phyloP scores from a whole-genome alignment of 2,329 filamentous ascomycete genomes.

The Pseudocercospora macadamiae region DNA sequence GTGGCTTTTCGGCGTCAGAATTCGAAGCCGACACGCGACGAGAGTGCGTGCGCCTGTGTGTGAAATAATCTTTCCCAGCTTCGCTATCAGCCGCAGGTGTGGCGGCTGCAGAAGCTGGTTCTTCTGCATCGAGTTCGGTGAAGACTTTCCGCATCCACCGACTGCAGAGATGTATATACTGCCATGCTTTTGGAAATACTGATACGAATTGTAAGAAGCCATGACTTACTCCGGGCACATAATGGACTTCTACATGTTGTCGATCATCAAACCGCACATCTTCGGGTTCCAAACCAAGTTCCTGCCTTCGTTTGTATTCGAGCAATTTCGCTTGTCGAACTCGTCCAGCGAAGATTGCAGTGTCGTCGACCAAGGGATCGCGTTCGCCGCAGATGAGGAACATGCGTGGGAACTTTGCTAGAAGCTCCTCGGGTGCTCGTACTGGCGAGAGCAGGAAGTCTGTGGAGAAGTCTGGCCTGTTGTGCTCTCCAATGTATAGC shows the following conservation, averaged over 20 bases:
- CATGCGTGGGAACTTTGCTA: conserved; percentile 88
- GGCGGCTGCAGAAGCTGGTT: conserved; percentile 25
- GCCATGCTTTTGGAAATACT: conserved; percentile 88
- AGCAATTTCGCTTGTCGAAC: conserved; percentile 76
- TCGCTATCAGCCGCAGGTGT: conserved; percentile 11
- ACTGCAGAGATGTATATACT: conserved; percentile 76
- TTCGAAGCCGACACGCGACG: conserved; percentile 43
- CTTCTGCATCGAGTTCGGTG: conserved; percentile 48
- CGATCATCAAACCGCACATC: conserved; percentile 65
- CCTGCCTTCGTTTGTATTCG: conserved; percentile 58
- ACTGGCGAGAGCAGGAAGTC: conserved; percentile 91
- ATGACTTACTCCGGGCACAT: conserved; percentile 88
- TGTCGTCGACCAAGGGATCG: conserved; percentile 94
- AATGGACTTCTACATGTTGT: conserved; percentile 68
- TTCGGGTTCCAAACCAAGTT: conserved; percentile 57
- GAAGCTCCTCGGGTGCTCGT: conserved; percentile 79
- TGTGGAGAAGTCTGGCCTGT: conserved; percentile 86
- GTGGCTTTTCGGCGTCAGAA: conserved; percentile 77
- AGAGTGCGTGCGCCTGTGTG: conserved; percentile 17
- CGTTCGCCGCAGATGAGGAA: conserved; percentile 94
- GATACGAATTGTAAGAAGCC: conserved; percentile 91
- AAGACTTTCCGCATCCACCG: conserved; percentile 84
- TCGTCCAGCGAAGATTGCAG: conserved; percentile 89
- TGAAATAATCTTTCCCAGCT: conserved; percentile 31
- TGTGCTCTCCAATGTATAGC: conserved; percentile 90